phyloP scores from a whole-genome alignment of 2,329 filamentous ascomycete genomes.

The Fusarium tricinctum region DNA sequence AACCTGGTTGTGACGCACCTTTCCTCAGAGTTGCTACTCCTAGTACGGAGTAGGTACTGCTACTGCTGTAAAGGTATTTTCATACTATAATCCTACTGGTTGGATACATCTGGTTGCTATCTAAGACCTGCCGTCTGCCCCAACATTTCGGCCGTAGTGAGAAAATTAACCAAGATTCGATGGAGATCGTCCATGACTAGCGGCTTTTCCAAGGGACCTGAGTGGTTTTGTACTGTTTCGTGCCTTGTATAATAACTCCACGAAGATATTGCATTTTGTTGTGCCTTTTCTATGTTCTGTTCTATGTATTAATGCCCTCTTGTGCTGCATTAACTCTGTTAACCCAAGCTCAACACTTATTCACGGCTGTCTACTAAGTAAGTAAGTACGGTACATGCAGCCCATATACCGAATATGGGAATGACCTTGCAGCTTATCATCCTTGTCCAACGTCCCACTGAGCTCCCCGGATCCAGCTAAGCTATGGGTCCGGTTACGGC shows the following conservation, averaged over 20 bases:
- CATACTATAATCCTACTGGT: conserved; percentile 28
- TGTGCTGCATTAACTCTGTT: neutral
- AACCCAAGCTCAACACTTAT: conserved; percentile 2
- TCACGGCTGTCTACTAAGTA: neutral
- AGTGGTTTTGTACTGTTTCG: conserved; percentile 5
- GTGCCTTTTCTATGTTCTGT: neutral
- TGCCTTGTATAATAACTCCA: neutral
- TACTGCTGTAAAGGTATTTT: conserved; percentile 7
- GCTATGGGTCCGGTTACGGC: conserved; percentile 35
- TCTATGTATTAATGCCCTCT: neutral
- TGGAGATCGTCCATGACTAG: conserved; percentile 39
- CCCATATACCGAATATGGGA: conserved; percentile 20
- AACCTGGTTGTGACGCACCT: conserved; percentile 20
- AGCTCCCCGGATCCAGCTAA: conserved; percentile 41
- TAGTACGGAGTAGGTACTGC: neutral
- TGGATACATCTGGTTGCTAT: conserved; percentile 29
- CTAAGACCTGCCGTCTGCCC: conserved; percentile 26
- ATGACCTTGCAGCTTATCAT: conserved; percentile 22
- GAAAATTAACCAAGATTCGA: conserved; percentile 40
- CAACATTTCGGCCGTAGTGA: conserved; percentile 45
- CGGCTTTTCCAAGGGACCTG: conserved; percentile 2
- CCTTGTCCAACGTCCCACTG: conserved; percentile 9
- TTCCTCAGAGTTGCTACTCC: neutral
- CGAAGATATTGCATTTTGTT: neutral
- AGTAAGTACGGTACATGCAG: conserved; percentile 14